Conservation (phyloP, 176 grass and related monocot species). For the Eragrostis curvula region DNA sequence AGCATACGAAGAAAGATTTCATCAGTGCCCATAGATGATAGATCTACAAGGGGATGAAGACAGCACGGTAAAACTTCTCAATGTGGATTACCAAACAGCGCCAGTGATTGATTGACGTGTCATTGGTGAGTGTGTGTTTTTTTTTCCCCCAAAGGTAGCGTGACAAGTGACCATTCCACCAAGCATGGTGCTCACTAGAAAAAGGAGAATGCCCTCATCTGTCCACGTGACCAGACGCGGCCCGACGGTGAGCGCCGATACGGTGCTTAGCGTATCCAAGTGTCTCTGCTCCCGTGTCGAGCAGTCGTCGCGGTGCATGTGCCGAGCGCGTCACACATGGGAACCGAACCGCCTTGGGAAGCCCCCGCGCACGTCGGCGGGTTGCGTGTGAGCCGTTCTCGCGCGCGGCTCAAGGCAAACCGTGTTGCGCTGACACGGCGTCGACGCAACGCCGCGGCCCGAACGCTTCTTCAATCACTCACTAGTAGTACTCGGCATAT, state of each 20-base stretch:
- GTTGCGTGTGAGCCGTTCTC: not conserved
- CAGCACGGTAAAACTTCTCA: not conserved
- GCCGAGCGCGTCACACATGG: not conserved
- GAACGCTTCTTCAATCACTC: not conserved
- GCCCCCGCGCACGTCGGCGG: constrained; percentile 8
- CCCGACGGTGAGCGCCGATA: constrained; percentile 5
- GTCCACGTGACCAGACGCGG: constrained; percentile 29
- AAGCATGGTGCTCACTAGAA: not conserved
- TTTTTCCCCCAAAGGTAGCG: no score
- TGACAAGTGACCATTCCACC: not conserved
- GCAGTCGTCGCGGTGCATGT: constrained; percentile 36
- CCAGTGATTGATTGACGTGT: no score
- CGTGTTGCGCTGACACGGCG: constrained; percentile 32
- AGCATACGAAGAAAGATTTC: not conserved
- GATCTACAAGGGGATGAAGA: not conserved
- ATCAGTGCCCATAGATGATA: no score
- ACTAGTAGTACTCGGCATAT: not conserved
- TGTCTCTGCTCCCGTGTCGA: constrained; percentile 8
- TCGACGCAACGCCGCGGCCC: not conserved
- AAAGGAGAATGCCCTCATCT: not conserved
- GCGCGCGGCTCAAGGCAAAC: not conserved
- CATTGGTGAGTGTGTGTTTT: not conserved
- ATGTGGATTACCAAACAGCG: not conserved
- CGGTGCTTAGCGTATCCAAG: constrained; percentile 23
- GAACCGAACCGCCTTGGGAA: not conserved